Base-by-base conservation (phyloP, 169 alveolate species). In the Neospora caninum region DNA sequence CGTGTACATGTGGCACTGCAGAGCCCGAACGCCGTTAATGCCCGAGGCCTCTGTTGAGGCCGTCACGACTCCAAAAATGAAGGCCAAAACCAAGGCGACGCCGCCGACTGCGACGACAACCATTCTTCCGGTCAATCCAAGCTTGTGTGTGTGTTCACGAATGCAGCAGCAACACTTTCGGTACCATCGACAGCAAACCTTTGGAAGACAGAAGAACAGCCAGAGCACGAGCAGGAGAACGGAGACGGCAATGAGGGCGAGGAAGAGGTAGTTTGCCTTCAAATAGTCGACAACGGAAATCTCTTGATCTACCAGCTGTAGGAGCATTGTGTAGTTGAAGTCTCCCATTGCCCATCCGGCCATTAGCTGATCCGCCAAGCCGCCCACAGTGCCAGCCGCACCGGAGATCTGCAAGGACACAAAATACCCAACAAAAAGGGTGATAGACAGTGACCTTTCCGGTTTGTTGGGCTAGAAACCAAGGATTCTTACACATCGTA, bases 1-100 rank as follows among this genome's bases (percentile, higher is more conserved):
- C 38, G 89, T 82, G 67, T 82, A 82, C 67, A 82, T 25, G 67
- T 82, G 89, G 39, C 89, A 82, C 67, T 82, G 89, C 25, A 82
- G 69, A 9, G 89, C n/a, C 10, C 67, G 89, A 18, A 41, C 67
- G 67, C 89, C 89, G 54, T 29, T 36, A 31, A 82, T 45, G 69
- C 89, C 89, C 2, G 34, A 31, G 0, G 54, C 54, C 89, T 82
- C 69, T 9, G 89, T 41, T 7, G 89, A 42, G 41, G 89, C 89
- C n/a, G 89, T 13, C 69, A 41, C 27, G n/a, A 41, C 36, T 36
- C 39, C 89, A 69, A 82, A 82, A n/a, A 82, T n/a, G 27, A 82
- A 39, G 25, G 41, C 67, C 67, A 43, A 13, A 16, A 22, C 36
- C 27, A 82, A 27, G 67, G 69, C 89, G 7, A 31, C 38, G 31